These are phyloP conservation scores for Cetraspora pellucida DNA, from an alignment of 192 early-diverging fungal species.

Conservation along the genomic window DNA sequence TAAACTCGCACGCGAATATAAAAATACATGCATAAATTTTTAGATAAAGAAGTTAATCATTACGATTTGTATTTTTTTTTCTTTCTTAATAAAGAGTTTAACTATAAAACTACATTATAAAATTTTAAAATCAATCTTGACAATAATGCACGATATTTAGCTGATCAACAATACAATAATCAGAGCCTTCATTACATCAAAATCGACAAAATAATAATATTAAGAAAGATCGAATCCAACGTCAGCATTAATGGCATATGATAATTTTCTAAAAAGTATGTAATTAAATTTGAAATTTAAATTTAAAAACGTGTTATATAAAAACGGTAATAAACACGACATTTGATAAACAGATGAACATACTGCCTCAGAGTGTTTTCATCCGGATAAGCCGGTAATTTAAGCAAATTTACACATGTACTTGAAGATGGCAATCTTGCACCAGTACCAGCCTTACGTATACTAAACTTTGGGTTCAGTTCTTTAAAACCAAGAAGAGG, in stretches of 20 bases:
- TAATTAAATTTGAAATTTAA: constrained; percentile 19
- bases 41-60: too few relatives aligned
- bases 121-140: too few relatives aligned
- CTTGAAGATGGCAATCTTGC: constrained; percentile 79
- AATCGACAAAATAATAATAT: too few relatives aligned
- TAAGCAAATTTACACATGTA: constrained; percentile 89
- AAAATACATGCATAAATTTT: too few relatives aligned
- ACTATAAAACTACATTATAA: too few relatives aligned
- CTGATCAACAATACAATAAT: too few relatives aligned
- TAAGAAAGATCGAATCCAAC: constrained; percentile 92
- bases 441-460: constrained; percentile 68
- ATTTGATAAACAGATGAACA: constrained; percentile 7
- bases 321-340: background rate
- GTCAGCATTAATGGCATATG: constrained; percentile 82
- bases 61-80: too few relatives aligned
- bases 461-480: constrained; percentile 71
- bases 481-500: constrained; percentile 89
- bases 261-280: constrained; percentile 67
- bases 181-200: too few relatives aligned
- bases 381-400: constrained; percentile 78
- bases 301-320: constrained; percentile 2
- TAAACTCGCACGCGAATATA: too few relatives aligned
- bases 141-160: background rate
- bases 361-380: constrained; percentile 59
- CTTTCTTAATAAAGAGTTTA: too few relatives aligned